These are phyloP conservation scores for Calvatia gigantea DNA, from an alignment of 768 basidiomycete genomes.

Conservation along the genomic window DNA sequence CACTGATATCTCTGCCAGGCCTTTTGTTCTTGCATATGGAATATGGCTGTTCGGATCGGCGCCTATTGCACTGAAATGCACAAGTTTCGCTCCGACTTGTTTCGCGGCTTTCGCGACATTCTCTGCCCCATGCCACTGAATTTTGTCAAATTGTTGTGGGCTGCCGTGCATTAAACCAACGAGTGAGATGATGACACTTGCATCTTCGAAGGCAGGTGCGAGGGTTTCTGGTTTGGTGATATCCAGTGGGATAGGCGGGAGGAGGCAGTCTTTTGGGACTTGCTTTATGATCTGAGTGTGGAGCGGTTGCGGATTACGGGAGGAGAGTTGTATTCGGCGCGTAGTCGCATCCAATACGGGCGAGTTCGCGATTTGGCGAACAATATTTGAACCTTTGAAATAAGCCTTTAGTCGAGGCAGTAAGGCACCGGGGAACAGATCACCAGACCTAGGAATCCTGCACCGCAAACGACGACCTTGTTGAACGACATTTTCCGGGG, in stretches of 20 bases:
- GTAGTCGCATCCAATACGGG: conserved; percentile 17
- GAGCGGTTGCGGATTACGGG: conserved; percentile 48
- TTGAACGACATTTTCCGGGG: conserved; percentile 16
- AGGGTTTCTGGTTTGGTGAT: conserved; percentile 52
- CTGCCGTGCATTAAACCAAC: conserved; percentile 67
- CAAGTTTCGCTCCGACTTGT: conserved; percentile 50
- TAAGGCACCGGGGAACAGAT: background rate
- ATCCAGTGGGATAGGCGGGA: conserved; percentile 45
- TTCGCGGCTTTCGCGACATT: conserved; percentile 58
- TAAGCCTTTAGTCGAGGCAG: background rate
- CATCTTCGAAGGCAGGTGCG: conserved; percentile 45
- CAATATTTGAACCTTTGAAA: conserved; percentile 54
- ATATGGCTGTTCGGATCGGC: conserved; percentile 55
- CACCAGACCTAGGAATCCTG: conserved; percentile 56
- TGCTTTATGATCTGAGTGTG: conserved; percentile 28
- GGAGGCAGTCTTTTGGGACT: conserved; percentile 31
- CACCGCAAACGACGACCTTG: conserved; percentile 51
- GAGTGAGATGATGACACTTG: conserved; percentile 59
- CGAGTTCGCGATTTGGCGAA: conserved; percentile 40
- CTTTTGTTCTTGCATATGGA: conserved; percentile 62
- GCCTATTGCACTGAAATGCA: conserved; percentile 75
- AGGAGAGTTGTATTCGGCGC: conserved; percentile 54
- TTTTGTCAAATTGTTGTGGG: conserved; percentile 49
- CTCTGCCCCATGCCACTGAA: conserved; percentile 64
- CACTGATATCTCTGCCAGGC: conserved; percentile 55